These are phyloP conservation scores for Ophiostoma triangulosporum DNA, from an alignment of 2,329 filamentous ascomycete species.

Conservation along the genomic window DNA sequence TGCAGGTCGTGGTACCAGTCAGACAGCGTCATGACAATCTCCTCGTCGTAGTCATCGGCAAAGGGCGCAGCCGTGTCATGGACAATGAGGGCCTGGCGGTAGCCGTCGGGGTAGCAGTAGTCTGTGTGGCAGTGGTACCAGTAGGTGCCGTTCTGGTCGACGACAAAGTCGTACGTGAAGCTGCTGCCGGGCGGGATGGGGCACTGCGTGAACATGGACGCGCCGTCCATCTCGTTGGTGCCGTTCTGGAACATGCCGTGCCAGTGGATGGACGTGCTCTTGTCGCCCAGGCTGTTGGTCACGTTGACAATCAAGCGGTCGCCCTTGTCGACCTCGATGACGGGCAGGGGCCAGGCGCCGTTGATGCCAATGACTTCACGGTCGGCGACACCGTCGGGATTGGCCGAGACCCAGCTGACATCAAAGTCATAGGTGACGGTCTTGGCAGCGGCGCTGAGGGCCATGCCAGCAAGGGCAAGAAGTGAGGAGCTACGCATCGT, in stretches of 20 bases:
- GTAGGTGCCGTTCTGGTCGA: conserved; percentile 50
- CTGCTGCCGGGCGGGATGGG: conserved; percentile 47
- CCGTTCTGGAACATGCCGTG: conserved; percentile 60
- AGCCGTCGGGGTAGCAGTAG: conserved; percentile 57
- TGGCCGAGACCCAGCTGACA: conserved; percentile 56
- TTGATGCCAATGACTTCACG: conserved; percentile 68
- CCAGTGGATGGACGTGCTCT: conserved; percentile 52
- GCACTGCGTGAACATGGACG: conserved; percentile 52
- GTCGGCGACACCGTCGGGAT: conserved; percentile 53
- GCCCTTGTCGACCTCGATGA: conserved; percentile 47
- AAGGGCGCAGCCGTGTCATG: conserved; percentile 48
- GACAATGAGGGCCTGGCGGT: conserved; percentile 14
- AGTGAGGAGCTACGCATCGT: conserved; percentile 9
- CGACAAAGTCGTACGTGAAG: conserved; percentile 58
- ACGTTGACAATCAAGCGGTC: conserved; percentile 47
- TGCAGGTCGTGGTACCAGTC: conserved; percentile 58
- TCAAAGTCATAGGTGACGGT: conserved; percentile 51
- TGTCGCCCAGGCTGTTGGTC: conserved; percentile 46
- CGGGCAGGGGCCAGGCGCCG: conserved; percentile 58
- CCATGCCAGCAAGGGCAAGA: conserved; percentile 8
- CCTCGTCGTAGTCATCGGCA: conserved; percentile 43
- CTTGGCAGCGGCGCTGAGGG: conserved; percentile 19
- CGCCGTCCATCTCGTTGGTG: conserved; percentile 58
- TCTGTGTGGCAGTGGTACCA: conserved; percentile 65
- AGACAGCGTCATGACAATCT: conserved; percentile 49